These are phyloP conservation scores for Globisporangium nagaii DNA, from an alignment of 352 stramenopile species.

Conservation along the genomic window DNA sequence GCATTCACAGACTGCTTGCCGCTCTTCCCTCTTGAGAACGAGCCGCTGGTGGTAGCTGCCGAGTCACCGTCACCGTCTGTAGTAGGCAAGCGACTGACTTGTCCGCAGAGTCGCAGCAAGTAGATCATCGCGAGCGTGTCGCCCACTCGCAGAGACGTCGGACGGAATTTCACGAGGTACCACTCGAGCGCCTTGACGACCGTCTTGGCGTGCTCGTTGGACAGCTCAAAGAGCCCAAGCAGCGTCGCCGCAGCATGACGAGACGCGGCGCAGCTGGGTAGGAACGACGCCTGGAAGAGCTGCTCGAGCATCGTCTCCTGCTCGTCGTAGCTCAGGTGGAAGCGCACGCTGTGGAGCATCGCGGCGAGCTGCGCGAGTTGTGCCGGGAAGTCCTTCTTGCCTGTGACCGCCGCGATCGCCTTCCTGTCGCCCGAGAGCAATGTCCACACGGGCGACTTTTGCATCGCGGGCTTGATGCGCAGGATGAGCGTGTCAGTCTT, in stretches of 20 bases:
- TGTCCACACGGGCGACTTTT: conserved; percentile 46
- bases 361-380: conserved; percentile 46
- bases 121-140: conserved; percentile 67
- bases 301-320: conserved; percentile 37
- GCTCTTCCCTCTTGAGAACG: neutral
- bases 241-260: conserved; percentile 60
- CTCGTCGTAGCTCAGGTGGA: conserved; percentile 31
- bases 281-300: conserved; percentile 48
- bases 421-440: conserved; percentile 47
- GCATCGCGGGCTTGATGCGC: conserved; percentile 30
- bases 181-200: conserved; percentile 42
- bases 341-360: conserved; percentile 53
- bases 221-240: conserved; percentile 40
- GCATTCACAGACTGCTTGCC: neutral
- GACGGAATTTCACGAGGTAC: conserved; percentile 44
- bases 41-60: neutral
- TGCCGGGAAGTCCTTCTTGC: conserved; percentile 48
- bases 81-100: conserved; percentile 44
- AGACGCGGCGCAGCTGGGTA: conserved; percentile 33
- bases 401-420: conserved; percentile 21
- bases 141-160: conserved; percentile 37
- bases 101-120: conserved; percentile 49
- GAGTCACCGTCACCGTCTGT: neutral
- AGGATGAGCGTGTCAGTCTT: conserved; percentile 40
- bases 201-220: conserved; percentile 26